Percentiles rank a stretch among this genome's conserved stretches.
phyloP scores from a whole-genome alignment of 352 stramenopile species.

The Phytophthora nicotianae region DNA sequence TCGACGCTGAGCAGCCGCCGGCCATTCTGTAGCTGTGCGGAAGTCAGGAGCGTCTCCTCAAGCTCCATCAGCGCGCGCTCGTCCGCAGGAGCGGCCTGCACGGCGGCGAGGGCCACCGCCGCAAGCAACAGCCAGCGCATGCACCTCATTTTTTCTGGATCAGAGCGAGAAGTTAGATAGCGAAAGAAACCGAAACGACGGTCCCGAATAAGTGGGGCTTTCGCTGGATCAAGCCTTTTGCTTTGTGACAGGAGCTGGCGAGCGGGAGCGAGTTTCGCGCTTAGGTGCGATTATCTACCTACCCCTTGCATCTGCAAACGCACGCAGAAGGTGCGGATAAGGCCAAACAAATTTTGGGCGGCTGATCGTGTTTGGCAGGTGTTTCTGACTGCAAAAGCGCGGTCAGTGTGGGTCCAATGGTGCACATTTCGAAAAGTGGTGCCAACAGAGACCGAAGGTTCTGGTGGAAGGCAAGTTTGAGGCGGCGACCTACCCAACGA shows the following conservation, averaged over 20 bases:
- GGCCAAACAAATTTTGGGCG: conserved; percentile 29
- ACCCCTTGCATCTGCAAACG: conserved; percentile 29
- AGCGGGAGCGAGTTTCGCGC: conserved; percentile 24
- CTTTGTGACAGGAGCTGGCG: conserved; percentile 24
- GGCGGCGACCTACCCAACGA: not conserved
- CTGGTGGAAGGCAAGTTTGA: not conserved
- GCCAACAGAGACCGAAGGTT: conserved; percentile 1
- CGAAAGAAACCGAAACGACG: conserved; percentile 13
- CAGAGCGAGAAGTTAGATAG: conserved; percentile 4
- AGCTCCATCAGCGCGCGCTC: conserved; percentile 26
- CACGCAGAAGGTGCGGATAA: conserved; percentile 15
- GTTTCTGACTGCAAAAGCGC: conserved; percentile 9
- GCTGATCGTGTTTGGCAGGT: conserved; percentile 23
- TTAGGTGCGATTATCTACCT: conserved; percentile 13
- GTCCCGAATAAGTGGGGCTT: conserved; percentile 13
- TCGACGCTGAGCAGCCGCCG: conserved; percentile 32
- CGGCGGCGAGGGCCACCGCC: conserved; percentile 26
- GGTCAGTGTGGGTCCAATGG: not conserved
- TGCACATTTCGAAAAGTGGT: conserved; percentile 4
- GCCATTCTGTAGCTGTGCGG: conserved; percentile 25
- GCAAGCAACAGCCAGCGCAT: conserved; percentile 36
- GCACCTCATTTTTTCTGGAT: conserved; percentile 37
- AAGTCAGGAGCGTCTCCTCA: conserved; percentile 31
- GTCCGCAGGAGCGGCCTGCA: conserved; percentile 13
- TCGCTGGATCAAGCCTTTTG: conserved; percentile 27